These are phyloP conservation scores for Gryganskiella cystojenkinii DNA, from an alignment of 192 early-diverging fungal species.

Conservation along the genomic window DNA sequence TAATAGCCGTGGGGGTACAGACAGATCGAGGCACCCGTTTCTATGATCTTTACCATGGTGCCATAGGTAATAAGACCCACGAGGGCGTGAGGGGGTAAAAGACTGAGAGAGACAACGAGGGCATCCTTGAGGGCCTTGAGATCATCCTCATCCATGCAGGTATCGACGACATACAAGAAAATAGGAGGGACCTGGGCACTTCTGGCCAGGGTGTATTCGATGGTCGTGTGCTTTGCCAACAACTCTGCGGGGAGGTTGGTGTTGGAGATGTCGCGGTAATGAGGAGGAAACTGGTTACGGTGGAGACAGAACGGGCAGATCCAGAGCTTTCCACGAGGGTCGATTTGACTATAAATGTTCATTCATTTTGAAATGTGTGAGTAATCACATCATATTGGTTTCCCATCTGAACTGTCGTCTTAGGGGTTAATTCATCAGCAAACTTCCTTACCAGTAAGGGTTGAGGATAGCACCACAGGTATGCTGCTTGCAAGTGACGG, in stretches of 20 bases:
- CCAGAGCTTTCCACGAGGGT: slow-evolving; percentile 96
- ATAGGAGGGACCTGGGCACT: slow-evolving; percentile 91
- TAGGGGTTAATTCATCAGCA: no score
- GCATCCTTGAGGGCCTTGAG: slow-evolving; percentile 96
- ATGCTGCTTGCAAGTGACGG: slow-evolving; percentile 92
- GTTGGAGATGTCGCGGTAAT: slow-evolving; percentile 95
- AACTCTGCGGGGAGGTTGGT: slow-evolving; percentile 95
- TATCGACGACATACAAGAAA: slow-evolving; percentile 97
- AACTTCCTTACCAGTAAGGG: slow-evolving; percentile 87
- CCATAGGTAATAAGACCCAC: slow-evolving; percentile 98
- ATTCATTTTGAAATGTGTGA: no score
- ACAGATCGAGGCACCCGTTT: no score
- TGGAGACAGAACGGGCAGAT: slow-evolving; percentile 99
- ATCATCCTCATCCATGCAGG: slow-evolving; percentile 95
- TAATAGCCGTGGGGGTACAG: no score
- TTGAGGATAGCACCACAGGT: slow-evolving; percentile 96
- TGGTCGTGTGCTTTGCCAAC: slow-evolving; percentile 90
- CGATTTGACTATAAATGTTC: slow-evolving; percentile 81
- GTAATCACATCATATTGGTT: no score
- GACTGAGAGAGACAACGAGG: slow-evolving; percentile 87
- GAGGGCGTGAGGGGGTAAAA: slow-evolving; percentile 91
- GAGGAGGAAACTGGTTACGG: slow-evolving; percentile 96
- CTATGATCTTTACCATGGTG: slow-evolving; percentile 87
- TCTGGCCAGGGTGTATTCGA: slow-evolving; percentile 94
- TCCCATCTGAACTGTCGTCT: no score